These are phyloP conservation scores for Avena eriantha DNA, from an alignment of 176 grass and related monocot genomes.

Conservation along the genomic window DNA sequence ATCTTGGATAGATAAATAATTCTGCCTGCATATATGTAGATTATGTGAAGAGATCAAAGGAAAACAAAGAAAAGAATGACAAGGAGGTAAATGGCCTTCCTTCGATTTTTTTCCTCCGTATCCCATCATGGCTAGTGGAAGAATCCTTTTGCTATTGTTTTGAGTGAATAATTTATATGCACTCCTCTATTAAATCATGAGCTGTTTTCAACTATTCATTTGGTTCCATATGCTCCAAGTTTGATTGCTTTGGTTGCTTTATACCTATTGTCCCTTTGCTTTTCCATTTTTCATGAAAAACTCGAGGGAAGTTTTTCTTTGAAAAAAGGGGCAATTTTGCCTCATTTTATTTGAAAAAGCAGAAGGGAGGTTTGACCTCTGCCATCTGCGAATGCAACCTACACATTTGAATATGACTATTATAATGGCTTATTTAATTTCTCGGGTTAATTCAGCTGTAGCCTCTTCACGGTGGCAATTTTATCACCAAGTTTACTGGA, in stretches of 20 bases:
- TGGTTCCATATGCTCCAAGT: background rate
- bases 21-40: background rate
- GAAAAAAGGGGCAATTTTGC: background rate
- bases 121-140: constrained; percentile 19
- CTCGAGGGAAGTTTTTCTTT: background rate
- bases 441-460: background rate
- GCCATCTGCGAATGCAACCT: constrained; percentile 6
- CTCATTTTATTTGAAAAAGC: background rate
- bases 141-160: constrained; percentile 1
- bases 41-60: constrained; percentile 35
- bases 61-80: constrained; percentile 36
- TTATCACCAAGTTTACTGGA: background rate
- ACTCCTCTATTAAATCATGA: background rate
- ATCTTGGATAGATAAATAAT: background rate
- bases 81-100: constrained; percentile 27
- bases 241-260: background rate
- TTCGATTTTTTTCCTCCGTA: background rate
- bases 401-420: background rate
- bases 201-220: background rate
- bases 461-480: background rate
- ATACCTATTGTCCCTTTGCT: background rate
- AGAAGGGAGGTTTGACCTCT: background rate
- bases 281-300: constrained; percentile 15
- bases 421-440: background rate
- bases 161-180: background rate